Evolutionary conservation across 2,329 filamentous ascomycete genomes (phyloP).

Genomic region (Colletotrichum camelliae): DNA sequence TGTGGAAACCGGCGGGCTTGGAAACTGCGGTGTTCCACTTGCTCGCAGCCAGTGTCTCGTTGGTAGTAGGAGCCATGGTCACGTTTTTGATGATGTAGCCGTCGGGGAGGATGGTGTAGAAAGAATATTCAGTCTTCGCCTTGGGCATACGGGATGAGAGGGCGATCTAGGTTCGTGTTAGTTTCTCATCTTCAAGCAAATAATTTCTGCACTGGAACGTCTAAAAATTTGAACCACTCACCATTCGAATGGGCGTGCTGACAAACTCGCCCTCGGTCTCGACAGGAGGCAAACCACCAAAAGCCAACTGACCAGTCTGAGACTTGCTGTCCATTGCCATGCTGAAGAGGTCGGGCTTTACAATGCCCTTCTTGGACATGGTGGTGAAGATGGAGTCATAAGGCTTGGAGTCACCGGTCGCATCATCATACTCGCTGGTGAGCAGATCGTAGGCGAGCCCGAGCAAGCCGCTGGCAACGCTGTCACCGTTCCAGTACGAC

Average conservation of each 20-base stretch:
- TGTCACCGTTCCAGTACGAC: slow-evolving; percentile 48
- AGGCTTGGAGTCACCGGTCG: slow-evolving; percentile 26
- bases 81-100: neutral
- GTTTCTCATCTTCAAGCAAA: no score
- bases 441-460: slow-evolving; percentile 56
- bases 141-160: neutral
- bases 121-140: neutral
- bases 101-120: neutral
- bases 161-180: no score
- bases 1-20: neutral
- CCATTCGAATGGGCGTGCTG: neutral
- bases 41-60: neutral
- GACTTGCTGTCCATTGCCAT: slow-evolving; percentile 38
- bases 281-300: slow-evolving; percentile 55
- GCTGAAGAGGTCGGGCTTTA: slow-evolving; percentile 48
- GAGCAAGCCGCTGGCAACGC: slow-evolving; percentile 50
- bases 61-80: neutral
- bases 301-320: slow-evolving; percentile 47
- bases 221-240: rapidly evolving
- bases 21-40: neutral
- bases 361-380: slow-evolving; percentile 48
- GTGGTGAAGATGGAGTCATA: slow-evolving; percentile 58
- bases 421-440: slow-evolving; percentile 41
- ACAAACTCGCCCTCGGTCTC: neutral
- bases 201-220: no score